Evolutionary conservation across 2,329 filamentous ascomycete genomes (phyloP).

Genomic region (Knufia petricola): DNA sequence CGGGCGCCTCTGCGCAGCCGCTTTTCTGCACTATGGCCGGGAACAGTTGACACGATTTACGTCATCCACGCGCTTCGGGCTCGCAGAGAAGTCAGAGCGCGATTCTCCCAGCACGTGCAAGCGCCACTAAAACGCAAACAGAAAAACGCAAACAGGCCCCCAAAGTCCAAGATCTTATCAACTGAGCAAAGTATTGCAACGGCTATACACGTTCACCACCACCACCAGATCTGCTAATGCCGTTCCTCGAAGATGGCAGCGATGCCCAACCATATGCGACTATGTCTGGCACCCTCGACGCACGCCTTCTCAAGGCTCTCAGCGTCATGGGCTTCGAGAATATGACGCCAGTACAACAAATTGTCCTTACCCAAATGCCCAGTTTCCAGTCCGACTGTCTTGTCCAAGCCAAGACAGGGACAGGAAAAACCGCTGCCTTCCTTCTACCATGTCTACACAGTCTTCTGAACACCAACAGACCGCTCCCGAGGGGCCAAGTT

Average conservation of each 20-base stretch:
- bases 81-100: too few species aligned
- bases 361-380: constrained; percentile 43
- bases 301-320: constrained; percentile 27
- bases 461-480: constrained; percentile 46
- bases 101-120: too few species aligned
- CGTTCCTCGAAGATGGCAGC: constrained; percentile 1
- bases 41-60: too few species aligned
- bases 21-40: too few species aligned
- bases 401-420: constrained; percentile 57
- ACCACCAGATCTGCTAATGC: not conserved
- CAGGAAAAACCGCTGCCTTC: constrained; percentile 93
- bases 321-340: constrained; percentile 25
- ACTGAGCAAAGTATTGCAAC: not conserved
- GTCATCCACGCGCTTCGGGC: too few species aligned
- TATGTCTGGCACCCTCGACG: constrained; percentile 30
- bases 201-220: not conserved
- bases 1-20: too few species aligned
- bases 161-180: too few species aligned
- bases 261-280: constrained; percentile 24
- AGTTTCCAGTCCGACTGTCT: constrained; percentile 30
- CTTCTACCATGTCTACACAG: constrained; percentile 75
- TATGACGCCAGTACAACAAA: constrained; percentile 48
- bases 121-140: too few species aligned
- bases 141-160: too few species aligned
- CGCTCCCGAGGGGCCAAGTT: constrained; percentile 2